Base-by-base conservation (phyloP, 1,284 basidiomycete genomes). In the Phylloboletellus chloephorus region DNA sequence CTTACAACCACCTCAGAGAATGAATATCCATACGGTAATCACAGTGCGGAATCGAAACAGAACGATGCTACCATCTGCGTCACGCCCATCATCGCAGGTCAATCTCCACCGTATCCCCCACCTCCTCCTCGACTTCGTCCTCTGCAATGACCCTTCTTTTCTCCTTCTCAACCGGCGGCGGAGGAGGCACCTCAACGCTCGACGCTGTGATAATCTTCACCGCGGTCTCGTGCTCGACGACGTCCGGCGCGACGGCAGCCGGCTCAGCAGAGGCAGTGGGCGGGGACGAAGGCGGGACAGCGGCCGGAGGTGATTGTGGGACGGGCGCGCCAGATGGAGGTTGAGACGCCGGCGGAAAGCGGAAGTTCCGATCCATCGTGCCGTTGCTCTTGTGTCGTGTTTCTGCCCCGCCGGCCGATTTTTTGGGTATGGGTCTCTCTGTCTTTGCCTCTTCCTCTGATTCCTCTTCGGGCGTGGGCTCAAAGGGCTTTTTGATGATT, bases 311-410 rank as follows among this genome's bases (percentile, higher is more conserved):
- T 1, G 35, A 20, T 31, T 39, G 46, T 2, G 41, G 12, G 11
- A 38, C 19, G 20, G 53, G 49, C 7, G 53, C 50, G 4, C 47
- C 44, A 23, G 55, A 44, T 10, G 55, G 49, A 1, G 60, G 57
- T 37, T 55, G 48, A 30, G 60, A 47, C 19, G 57, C 31, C 3
- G 65, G 54, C 19, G 84, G 86, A 67, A 88, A 89, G 53, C 74
- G 79, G 66, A 88, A 89, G 44, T 79, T 74, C 45, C 69, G 75
- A 56, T 85, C 83, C 83, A 88, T 88, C 34, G 79, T 82, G 16
- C 85, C 83, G 37, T 53, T 63, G 44, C 66, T 69, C 54, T 65
- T 73, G 54, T 64, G 64, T 38, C 71, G 71, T 26, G 63, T 56
- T n/a, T 56, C 56, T 31, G 33, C 12, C 9, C 40, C 48, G 0